A percentile compares a stretch with the other conserved stretches of the same genome.
phyloP scores from a whole-genome alignment of 306 rosid genomes.

The Luffa aegyptiaca region DNA sequence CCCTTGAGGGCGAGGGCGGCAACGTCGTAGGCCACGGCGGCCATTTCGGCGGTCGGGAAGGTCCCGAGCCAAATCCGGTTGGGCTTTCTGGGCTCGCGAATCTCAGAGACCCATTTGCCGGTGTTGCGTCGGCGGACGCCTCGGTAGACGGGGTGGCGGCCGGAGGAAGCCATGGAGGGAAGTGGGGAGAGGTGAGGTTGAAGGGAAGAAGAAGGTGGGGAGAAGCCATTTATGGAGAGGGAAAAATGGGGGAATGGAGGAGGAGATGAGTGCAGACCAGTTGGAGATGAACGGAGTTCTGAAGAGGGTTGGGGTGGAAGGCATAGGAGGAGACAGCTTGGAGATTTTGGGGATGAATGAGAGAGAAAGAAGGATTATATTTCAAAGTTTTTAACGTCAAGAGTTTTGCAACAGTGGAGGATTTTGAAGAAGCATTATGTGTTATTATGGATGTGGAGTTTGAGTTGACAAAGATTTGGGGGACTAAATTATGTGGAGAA shows the following conservation, averaged over 20 bases:
- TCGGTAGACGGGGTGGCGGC: conserved; percentile 28
- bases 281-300: conserved; percentile 36
- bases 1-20: conserved; percentile 91
- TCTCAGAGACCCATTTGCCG: conserved; percentile 56
- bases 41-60: conserved; percentile 81
- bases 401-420: background rate
- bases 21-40: conserved; percentile 87
- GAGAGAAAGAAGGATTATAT: background rate
- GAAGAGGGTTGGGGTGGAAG: conserved; percentile 23
- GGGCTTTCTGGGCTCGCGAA: conserved; percentile 37
- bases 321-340: conserved; percentile 21
- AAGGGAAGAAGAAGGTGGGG: background rate
- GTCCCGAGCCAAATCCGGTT: conserved; percentile 85
- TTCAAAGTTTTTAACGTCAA: conserved; percentile 11
- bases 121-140: conserved; percentile 43
- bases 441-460: background rate
- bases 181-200: background rate
- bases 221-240: conserved; percentile 39
- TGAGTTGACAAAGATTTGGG: conserved; percentile 23
- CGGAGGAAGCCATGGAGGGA: background rate
- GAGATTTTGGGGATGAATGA: conserved; percentile 4
- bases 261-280: conserved; percentile 40
- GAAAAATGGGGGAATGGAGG: background rate
- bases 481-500: background rate
- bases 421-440: background rate